These are phyloP conservation scores for Penicillium canescens DNA, from an alignment of 495 filamentous ascomycete genomes.

Conservation along the genomic window DNA sequence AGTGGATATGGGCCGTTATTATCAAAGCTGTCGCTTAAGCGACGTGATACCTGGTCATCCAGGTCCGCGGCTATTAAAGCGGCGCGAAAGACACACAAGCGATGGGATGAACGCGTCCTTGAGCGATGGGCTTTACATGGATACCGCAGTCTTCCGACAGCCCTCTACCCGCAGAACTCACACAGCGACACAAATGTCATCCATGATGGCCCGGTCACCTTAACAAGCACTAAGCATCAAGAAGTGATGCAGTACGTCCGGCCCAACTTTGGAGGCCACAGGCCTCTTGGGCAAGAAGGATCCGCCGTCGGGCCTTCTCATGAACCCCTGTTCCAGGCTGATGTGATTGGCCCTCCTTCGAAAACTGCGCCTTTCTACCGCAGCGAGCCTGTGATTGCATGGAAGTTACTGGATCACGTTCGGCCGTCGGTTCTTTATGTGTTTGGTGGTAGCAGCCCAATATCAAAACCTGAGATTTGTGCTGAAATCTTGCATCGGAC, in stretches of 20 bases:
- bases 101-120: constrained; percentile 3
- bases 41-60: constrained; percentile 60
- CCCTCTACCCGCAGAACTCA: constrained; percentile 29
- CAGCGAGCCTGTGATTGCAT: constrained; percentile 29
- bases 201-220: constrained; percentile 31
- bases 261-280: constrained; percentile 23
- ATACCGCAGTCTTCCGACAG: constrained; percentile 32
- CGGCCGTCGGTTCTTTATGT: constrained; percentile 68
- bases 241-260: constrained; percentile 49
- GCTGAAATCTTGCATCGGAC: constrained; percentile 19
- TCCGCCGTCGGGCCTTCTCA: background rate
- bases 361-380: constrained; percentile 49
- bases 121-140: constrained; percentile 2
- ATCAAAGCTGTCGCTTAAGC: constrained; percentile 32
- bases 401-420: constrained; percentile 24
- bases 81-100: constrained; percentile 1
- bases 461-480: constrained; percentile 39
- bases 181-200: background rate
- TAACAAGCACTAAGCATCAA: constrained; percentile 49
- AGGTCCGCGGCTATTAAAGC: constrained; percentile 15
- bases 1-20: constrained; percentile 24
- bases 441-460: constrained; percentile 47
- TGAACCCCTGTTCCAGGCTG: constrained; percentile 10
- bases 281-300: background rate
- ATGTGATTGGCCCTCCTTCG: constrained; percentile 34